Conservation (phyloP, 768 basidiomycete species). For the Tricholoma sp. region DNA sequence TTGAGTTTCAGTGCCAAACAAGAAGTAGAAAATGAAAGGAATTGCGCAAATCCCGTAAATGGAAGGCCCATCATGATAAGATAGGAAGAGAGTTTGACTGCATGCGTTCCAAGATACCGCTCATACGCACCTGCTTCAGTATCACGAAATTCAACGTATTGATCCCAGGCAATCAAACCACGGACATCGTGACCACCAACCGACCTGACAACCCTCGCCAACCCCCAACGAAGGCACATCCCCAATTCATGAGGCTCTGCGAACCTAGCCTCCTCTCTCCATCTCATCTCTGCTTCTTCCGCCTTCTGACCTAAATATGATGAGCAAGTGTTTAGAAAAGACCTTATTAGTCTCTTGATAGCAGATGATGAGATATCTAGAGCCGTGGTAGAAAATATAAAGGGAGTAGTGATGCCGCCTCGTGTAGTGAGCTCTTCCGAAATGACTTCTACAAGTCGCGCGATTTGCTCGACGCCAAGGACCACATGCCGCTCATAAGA, state of each 20-base stretch:
- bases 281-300: slow-evolving; percentile 46
- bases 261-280: slow-evolving; percentile 79
- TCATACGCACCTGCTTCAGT: slow-evolving; percentile 68
- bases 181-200: slow-evolving; percentile 68
- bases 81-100: neutral
- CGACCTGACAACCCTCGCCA: slow-evolving; percentile 72
- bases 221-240: slow-evolving; percentile 90
- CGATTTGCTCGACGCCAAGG: slow-evolving; percentile 69
- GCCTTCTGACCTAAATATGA: slow-evolving; percentile 24
- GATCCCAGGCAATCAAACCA: slow-evolving; percentile 82
- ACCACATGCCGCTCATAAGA: slow-evolving; percentile 69
- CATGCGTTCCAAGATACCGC: neutral
- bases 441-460: slow-evolving; percentile 65
- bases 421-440: slow-evolving; percentile 65
- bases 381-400: slow-evolving; percentile 86
- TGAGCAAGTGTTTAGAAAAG: slow-evolving; percentile 67
- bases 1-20: slow-evolving; percentile 1
- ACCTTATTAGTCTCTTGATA: slow-evolving; percentile 70
- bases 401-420: slow-evolving; percentile 81
- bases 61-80: slow-evolving; percentile 12
- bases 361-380: slow-evolving; percentile 77
- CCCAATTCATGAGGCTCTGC: slow-evolving; percentile 85
- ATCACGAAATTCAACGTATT: slow-evolving; percentile 76
- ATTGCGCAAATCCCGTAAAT: slow-evolving; percentile 2
- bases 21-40: neutral